Evolutionary conservation across 345 rosid genomes (phyloP), one percentile per base, ranked within the genome.

Genomic region (Citrus unshiu): DNA sequence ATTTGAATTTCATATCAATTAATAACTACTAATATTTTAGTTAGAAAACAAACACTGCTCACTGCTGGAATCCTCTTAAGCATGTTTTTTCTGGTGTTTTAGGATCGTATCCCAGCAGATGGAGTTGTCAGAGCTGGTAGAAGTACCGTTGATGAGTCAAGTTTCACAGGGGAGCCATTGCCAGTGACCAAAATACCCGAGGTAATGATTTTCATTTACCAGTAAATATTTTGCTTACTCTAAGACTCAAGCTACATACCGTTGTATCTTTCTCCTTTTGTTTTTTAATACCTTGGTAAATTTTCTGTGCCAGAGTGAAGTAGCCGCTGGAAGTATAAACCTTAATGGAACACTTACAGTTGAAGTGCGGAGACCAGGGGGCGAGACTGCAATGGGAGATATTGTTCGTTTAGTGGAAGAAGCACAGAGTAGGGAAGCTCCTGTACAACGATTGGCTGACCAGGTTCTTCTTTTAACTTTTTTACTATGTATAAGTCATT

Each of bases 91-190:
- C 46, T 72, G n/a, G 81, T 77, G 24, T 74, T 81, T 68, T 80
- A 93, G 99, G 99, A 95, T 82, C 92, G 97, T 73, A 85, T 93
- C 81, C 99, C 99, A 54, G 96, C 94, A 56, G 99, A 95, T 85
- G 99, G 97, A 79, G 83, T 90, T 40, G 98, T 93, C 81, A 93
- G 81, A 91, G 93, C 93, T 65, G 99, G 99, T 80, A 93, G 97
- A 88, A 95, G 99, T 81, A 83, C 92, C 32, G 83, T 95, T 80
- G 97, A 95, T 76, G 99, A 93, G 82, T 93, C 99, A 78, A 92
- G 97, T 87, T 95, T 95, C 84, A 93, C 98, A 13, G 99, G 99
- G 78, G 99, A 95, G 89, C 97, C 98, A 69, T 83, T 95, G 91
- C 98, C 98, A 62, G 97, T 88, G 81, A 95, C 96, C 78, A 95